Conservation (phyloP, 2,329 filamentous ascomycete genomes). For the Seiridium unicorne region DNA sequence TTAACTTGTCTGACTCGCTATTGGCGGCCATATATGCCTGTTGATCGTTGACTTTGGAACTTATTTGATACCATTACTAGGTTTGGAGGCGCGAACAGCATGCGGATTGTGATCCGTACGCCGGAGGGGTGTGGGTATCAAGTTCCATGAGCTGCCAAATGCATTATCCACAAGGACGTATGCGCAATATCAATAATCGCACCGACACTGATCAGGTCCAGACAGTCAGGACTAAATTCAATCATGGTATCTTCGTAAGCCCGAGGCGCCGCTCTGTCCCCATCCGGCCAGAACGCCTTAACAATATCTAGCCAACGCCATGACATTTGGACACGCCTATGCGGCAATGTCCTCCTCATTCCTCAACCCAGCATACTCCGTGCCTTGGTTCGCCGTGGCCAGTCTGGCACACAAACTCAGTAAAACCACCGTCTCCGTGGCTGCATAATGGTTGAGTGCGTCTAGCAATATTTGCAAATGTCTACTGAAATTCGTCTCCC, state of each 20-base stretch:
- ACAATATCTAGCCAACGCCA: slow-evolving; percentile 2
- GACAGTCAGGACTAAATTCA: not conserved
- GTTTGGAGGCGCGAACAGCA: no score
- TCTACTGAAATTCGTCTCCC: slow-evolving; percentile 88
- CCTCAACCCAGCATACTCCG: slow-evolving; percentile 59
- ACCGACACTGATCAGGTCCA: not conserved
- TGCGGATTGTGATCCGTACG: no score
- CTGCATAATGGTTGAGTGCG: slow-evolving; percentile 93
- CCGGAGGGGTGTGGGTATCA: no score
- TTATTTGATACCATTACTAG: no score
- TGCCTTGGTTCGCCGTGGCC: slow-evolving; percentile 78
- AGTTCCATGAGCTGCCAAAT: no score
- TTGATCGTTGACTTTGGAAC: no score
- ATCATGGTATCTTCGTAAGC: slow-evolving; percentile 5
- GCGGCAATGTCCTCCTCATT: slow-evolving; percentile 53
- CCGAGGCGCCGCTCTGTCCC: not conserved
- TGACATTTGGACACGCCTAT: slow-evolving; percentile 5
- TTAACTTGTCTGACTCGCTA: no score
- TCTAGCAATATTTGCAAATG: slow-evolving; percentile 94
- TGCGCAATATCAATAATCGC: no score
- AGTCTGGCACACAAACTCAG: slow-evolving; percentile 81
- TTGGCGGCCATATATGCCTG: no score
- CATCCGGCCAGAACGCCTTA: slow-evolving; percentile 5
- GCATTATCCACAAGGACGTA: no score
- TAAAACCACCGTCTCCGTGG: slow-evolving; percentile 93